Percentiles rank a stretch among this genome's conserved stretches.
phyloP scores from a whole-genome alignment of 495 filamentous ascomycete species.

The Aspergillus sparsus region DNA sequence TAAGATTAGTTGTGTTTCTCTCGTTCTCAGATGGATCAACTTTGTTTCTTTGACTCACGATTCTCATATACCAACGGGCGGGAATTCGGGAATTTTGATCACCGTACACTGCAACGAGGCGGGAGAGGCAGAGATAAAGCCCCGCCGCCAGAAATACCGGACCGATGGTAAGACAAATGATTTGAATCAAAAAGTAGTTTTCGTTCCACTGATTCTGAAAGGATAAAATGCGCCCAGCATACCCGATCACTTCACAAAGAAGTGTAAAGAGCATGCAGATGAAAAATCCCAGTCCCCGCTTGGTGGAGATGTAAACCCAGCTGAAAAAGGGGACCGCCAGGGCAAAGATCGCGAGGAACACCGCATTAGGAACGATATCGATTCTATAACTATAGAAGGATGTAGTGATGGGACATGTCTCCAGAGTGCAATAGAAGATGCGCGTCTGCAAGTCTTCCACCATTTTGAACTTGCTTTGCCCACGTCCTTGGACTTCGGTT shows the following conservation, averaged over 20 bases:
- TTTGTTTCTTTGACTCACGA: not conserved
- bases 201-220: slow-evolving; percentile 44
- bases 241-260: not conserved
- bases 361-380: not conserved
- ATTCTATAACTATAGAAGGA: not conserved
- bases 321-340: not conserved
- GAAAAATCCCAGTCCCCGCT: not conserved
- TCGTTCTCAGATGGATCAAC: no score
- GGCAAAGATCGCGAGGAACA: not conserved
- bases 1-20: not conserved
- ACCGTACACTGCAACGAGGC: not conserved
- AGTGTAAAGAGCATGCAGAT: not conserved
- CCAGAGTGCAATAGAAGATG: not conserved
- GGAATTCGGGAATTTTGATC: slow-evolving; percentile 1
- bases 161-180: slow-evolving; percentile 56
- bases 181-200: slow-evolving; percentile 51
- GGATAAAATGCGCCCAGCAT: not conserved
- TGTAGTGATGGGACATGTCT: not conserved
- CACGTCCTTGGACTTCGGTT: not conserved
- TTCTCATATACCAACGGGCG: not conserved
- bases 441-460: no score
- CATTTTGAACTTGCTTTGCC: not conserved
- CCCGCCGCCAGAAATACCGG: slow-evolving; percentile 60
- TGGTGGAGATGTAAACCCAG: not conserved
- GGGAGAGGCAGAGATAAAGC: slow-evolving; percentile 51